Conservation (phyloP, 1,139 yeast species). For the Scheffersomyces segobiensis region DNA sequence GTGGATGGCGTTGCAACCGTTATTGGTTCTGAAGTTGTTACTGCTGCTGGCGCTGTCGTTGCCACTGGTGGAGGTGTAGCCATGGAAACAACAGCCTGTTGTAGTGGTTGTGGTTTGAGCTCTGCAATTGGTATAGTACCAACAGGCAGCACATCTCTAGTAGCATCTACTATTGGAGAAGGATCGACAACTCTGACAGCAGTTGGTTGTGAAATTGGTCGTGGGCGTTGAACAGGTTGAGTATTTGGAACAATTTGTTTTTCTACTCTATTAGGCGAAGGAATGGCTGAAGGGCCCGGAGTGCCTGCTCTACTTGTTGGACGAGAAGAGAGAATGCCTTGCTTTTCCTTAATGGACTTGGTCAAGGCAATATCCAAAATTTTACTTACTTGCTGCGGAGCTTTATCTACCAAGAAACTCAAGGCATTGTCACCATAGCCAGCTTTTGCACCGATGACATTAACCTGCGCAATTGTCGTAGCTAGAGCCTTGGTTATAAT, state of each 20-base stretch:
- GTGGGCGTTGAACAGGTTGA: background rate
- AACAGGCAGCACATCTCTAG: background rate
- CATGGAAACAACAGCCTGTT: background rate
- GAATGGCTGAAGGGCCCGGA: constrained; percentile 20
- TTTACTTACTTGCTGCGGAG: constrained; percentile 83
- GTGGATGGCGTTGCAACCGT: constrained; percentile 2
- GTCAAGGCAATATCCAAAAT: constrained; percentile 82
- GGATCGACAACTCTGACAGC: background rate
- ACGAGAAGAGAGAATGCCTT: constrained; percentile 24
- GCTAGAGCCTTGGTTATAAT: constrained; percentile 90
- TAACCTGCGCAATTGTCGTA: constrained; percentile 87
- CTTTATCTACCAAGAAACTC: constrained; percentile 78
- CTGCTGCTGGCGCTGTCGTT: background rate
- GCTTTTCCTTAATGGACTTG: constrained; percentile 67
- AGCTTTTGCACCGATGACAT: constrained; percentile 81
- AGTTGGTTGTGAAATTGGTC: background rate
- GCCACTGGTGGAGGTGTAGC: background rate
- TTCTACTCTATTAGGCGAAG: constrained; percentile 5
- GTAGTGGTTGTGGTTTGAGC: background rate
- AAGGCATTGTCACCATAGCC: constrained; percentile 82
- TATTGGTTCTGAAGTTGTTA: background rate
- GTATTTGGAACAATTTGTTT: background rate
- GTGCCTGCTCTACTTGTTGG: constrained; percentile 30
- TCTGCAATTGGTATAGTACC: background rate
- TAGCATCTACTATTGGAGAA: background rate